Percentiles rank a stretch among this genome's conserved stretches.
These are phyloP conservation scores for Candida hungchunana DNA, from an alignment of 805 yeast genomes.

Conservation along the genomic window DNA sequence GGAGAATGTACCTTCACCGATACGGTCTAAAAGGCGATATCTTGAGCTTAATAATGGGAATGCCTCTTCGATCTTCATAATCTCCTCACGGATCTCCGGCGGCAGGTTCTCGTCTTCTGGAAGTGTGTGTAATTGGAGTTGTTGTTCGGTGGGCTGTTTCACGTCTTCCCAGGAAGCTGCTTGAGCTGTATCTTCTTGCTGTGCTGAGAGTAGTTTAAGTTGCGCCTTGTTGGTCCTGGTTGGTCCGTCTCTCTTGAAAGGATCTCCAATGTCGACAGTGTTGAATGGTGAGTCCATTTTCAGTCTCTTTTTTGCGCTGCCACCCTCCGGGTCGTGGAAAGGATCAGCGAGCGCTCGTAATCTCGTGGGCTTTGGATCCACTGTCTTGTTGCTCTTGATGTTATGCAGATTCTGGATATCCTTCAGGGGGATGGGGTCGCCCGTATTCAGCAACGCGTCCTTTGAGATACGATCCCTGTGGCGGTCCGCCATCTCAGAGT, in stretches of 20 bases:
- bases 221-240: too few relatives aligned
- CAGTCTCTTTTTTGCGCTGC: constrained; percentile 10
- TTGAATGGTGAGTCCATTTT: constrained; percentile 20
- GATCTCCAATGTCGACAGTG: constrained; percentile 4
- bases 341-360: constrained; percentile 11
- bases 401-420: constrained; percentile 6
- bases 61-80: constrained; percentile 46
- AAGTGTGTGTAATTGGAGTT: background rate
- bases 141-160: constrained; percentile 1
- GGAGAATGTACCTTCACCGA: constrained; percentile 91
- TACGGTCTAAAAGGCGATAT: constrained; percentile 34
- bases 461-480: too few relatives aligned
- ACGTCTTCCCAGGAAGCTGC: constrained; percentile 6
- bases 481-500: too few relatives aligned
- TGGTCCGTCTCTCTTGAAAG: constrained; percentile 1
- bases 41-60: constrained; percentile 45
- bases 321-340: constrained; percentile 16
- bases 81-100: constrained; percentile 52
- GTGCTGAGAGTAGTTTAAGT: too few relatives aligned
- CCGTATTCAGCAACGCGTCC: too few relatives aligned
- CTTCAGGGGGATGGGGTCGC: too few relatives aligned
- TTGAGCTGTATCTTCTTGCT: too few relatives aligned
- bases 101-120: constrained; percentile 44
- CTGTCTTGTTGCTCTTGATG: too few relatives aligned
- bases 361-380: background rate